These are phyloP conservation scores for Populus hybrid DNA, from an alignment of 441 rosid genomes.

Conservation along the genomic window DNA sequence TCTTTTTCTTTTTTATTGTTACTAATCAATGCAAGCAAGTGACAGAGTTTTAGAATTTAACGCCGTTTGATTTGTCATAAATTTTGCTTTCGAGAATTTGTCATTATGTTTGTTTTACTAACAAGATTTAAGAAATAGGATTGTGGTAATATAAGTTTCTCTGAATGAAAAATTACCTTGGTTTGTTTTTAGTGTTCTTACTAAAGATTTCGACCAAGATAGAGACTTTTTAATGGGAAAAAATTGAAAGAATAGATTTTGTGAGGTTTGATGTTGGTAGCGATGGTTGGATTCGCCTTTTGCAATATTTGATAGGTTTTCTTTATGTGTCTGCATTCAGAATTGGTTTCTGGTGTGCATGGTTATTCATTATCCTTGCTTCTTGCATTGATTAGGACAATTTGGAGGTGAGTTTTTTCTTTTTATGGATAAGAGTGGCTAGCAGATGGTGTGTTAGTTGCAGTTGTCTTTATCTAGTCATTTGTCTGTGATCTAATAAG, in stretches of 20 bases:
- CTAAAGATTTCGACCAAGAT: neutral
- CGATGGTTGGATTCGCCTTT: neutral
- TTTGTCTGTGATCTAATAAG: neutral
- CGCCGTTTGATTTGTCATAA: neutral
- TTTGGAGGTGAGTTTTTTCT: neutral
- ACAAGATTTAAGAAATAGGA: neutral
- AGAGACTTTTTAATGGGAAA: neutral
- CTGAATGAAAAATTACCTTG: neutral
- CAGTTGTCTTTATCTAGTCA: neutral
- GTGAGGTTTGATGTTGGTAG: neutral
- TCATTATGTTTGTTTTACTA: neutral
- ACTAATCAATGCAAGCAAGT: neutral
- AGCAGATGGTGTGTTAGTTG: neutral
- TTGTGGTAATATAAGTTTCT: neutral
- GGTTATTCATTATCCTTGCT: neutral
- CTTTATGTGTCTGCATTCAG: neutral
- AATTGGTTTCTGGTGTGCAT: neutral
- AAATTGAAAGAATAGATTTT: neutral
- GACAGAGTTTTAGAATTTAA: neutral
- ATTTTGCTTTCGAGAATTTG: neutral
- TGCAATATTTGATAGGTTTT: neutral
- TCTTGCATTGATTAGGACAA: neutral
- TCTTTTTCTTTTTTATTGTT: too few species aligned
- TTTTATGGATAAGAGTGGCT: neutral
- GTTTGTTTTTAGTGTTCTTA: neutral